Base-by-base conservation (phyloP, 768 basidiomycete species). In the Lactifluus subvellereus region DNA sequence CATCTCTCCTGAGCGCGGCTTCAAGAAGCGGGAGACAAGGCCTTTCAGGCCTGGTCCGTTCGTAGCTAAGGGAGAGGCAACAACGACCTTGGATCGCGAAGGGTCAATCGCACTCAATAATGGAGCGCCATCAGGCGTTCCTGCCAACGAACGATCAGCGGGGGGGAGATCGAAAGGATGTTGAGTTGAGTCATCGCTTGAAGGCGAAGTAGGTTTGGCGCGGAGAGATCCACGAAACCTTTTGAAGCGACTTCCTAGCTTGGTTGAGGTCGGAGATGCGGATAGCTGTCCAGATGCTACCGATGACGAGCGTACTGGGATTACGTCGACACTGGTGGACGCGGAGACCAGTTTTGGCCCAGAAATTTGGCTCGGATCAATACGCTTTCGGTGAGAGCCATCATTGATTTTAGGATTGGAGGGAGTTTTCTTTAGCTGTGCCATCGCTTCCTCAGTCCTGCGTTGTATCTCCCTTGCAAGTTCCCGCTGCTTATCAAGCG, bases 21-120 rank as follows among this genome's bases (percentile, higher is more conserved):
- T 76, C 49, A 88, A 81, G 71, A 92, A 89, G 35, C 88, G 84
- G 33, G 89, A 83, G 82, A 93, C 91, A 73, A 93, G 86, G 14
- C 89, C 86, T 72, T 84, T 89, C 30, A 92, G 70, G 22, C 89
- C 86, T 38, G 90, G 90, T 20, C 85, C 79, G 32, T 87, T 82
- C 22, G 86, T 84, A 4, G 88, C 82, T 67, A 87, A 84, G n/a
- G 87, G 86, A 63, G 81, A 83, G 2, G 83, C 73, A 35, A 82
- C 72, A 20, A 82, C 74, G 3, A 82, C 78, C 70, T 84, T 87
- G 63, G 81, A 79, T 66, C 83, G 78, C 27, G 74, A 75, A 18
- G 76, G 68, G 54, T 89, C 87, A 3, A 78, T 79, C 8, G 83
- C 77, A 66, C 80, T 82, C 11, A 77, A 68, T 6, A 77, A 65